A percentile compares a stretch with the other conserved stretches of the same genome.
These are phyloP conservation scores for Cladophialophora psammophila DNA, from an alignment of 2,329 filamentous ascomycete genomes.

Conservation along the genomic window DNA sequence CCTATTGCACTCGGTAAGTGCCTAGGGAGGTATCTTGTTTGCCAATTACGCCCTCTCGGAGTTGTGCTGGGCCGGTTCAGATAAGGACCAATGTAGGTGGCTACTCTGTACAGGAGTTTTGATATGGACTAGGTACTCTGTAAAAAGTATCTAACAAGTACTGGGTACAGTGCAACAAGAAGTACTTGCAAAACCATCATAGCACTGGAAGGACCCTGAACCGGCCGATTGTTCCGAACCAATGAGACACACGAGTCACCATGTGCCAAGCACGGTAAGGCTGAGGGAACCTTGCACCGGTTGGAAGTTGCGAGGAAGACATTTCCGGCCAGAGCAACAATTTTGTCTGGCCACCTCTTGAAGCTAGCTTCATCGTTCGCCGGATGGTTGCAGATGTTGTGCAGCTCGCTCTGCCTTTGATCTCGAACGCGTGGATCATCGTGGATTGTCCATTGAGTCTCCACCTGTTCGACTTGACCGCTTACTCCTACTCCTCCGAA, in stretches of 20 bases:
- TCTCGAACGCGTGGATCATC: not conserved
- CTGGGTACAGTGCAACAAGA: no score
- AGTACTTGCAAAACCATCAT: no score
- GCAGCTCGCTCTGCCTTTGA: constrained; percentile 7
- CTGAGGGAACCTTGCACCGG: not conserved
- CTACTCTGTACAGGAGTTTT: no score
- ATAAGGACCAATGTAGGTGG: not conserved
- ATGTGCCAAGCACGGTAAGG: constrained; percentile 1
- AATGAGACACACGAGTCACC: not conserved
- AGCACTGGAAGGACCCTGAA: no score
- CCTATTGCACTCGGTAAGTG: not conserved
- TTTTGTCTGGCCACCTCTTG: not conserved
- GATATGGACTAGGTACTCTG: not conserved
- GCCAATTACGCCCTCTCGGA: not conserved
- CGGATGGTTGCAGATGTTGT: constrained; percentile 22
- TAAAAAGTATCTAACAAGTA: not conserved
- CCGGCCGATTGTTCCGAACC: not conserved
- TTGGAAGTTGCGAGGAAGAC: not conserved
- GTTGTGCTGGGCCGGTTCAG: not conserved
- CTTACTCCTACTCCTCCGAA: not conserved
- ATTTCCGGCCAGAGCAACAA: not conserved
- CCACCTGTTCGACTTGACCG: constrained; percentile 4
- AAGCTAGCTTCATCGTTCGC: constrained; percentile 9
- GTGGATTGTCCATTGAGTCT: constrained; percentile 1
- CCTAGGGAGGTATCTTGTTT: not conserved